Evolutionary conservation across 805 yeast genomes (phyloP), one percentile per base, ranked within the genome.

Genomic region (Wickerhamomyces xylosicus): DNA sequence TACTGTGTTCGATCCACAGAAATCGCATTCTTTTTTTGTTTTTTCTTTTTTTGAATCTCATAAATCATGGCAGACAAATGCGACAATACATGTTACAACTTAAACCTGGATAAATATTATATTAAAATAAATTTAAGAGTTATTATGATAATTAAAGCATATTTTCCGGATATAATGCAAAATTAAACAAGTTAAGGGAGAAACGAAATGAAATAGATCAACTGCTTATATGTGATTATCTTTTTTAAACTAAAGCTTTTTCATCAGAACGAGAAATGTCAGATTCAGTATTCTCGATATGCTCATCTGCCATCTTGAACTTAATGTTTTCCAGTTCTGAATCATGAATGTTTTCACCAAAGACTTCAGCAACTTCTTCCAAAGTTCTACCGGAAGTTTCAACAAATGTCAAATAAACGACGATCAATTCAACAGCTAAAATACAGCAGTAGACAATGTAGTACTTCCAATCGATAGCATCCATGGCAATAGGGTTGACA

Each of bases 401-500:
- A 38, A 62, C 61, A 43, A 57, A 60, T 5, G 61, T 48, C 40
- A 61, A 51, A 41, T 48, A 55, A 34, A 57, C 57, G 20, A 58
- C 51, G 27, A 48, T 42, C 33, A 58, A 40, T 36, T 59, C 57
- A 16, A 60, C 60, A 18, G 47, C 51, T 38, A 52, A 35, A 36
- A 58, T 37, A 52, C 59, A 53, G 22, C 61, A 54, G 46, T 54
- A 63, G 32, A 57, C 61, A 41, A 62, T 61, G 49, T 59, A 59
- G 48, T 57, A 60, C 38, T 50, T 51, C 66, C 66, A 61, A 33
- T 50, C 52, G 40, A 62, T 50, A 22, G 57, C 56, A 39, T 56
- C 61, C 59, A 63, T 53, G 15, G 63, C 66, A 45, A 63, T 54
- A 27, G 67, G 58, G 41, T 61, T 63, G 34, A 62, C 56, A 44